Evolutionary conservation across 345 rosid genomes (phyloP).

Genomic region (Leavenworthia alabamica): DNA sequence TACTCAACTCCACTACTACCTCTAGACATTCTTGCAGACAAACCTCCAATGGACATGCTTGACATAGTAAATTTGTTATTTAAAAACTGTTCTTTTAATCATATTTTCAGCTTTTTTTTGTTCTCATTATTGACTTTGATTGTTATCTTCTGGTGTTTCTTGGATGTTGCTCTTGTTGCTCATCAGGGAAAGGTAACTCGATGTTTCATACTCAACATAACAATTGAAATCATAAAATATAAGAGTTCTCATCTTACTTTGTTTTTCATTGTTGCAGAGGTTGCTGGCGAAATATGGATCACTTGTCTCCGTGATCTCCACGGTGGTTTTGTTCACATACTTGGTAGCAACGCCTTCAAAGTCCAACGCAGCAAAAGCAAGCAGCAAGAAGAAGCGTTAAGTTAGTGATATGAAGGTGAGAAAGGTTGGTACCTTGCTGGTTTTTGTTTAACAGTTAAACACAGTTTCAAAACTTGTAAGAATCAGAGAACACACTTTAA

Average conservation of each 20-base stretch:
- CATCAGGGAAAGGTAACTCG: conserved; percentile 80
- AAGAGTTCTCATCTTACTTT: not conserved
- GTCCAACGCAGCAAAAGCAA: conserved; percentile 47
- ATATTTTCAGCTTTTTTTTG: no score
- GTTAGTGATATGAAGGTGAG: conserved; percentile 1
- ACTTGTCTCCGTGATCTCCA: conserved; percentile 71
- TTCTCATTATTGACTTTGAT: conserved; percentile 14
- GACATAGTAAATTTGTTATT: conserved; percentile 46
- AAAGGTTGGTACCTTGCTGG: conserved; percentile 3
- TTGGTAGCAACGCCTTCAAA: conserved; percentile 52
- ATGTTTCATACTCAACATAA: not conserved
- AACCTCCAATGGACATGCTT: conserved; percentile 57
- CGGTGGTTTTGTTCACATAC: conserved; percentile 62
- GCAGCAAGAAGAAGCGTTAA: conserved; percentile 92
- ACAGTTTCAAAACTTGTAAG: conserved; percentile 26
- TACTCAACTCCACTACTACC: conserved; percentile 81
- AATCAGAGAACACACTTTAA: conserved; percentile 15
- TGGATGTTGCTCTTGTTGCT: conserved; percentile 30
- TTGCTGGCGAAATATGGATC: conserved; percentile 73
- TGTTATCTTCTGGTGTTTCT: conserved; percentile 27
- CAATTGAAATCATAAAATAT: not conserved
- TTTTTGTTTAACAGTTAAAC: conserved; percentile 17
- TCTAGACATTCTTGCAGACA: conserved; percentile 78
- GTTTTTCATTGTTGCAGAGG: conserved; percentile 54
- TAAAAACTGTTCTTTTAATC: not conserved